Conservation (phyloP, 2,329 filamentous ascomycete genomes). For the Malbranchea cinnamomea region DNA sequence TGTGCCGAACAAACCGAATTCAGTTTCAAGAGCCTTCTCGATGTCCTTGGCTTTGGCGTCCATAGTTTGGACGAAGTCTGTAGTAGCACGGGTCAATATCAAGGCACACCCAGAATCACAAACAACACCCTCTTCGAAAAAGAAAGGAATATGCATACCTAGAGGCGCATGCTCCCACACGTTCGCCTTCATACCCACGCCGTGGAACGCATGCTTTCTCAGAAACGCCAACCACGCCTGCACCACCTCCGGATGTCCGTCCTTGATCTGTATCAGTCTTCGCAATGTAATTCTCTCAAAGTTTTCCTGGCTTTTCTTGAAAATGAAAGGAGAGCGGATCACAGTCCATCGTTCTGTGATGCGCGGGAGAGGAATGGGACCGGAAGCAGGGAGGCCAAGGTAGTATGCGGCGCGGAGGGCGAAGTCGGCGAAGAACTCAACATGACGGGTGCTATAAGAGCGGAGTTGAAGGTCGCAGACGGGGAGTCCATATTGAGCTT, state of each 20-base stretch:
- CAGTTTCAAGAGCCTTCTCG: slow-evolving; percentile 24
- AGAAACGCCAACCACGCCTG: slow-evolving; percentile 87
- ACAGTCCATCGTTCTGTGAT: slow-evolving; percentile 93
- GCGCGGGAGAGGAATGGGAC: slow-evolving; percentile 71
- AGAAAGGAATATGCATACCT: slow-evolving; percentile 34
- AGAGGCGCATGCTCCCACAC: slow-evolving; percentile 74
- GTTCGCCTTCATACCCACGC: slow-evolving; percentile 98
- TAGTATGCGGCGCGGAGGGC: slow-evolving; percentile 90
- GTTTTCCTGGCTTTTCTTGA: slow-evolving; percentile 97
- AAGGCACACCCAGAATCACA: slow-evolving; percentile 4
- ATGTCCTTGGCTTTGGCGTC: slow-evolving; percentile 23
- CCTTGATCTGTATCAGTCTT: slow-evolving; percentile 79
- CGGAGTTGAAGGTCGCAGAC: slow-evolving; percentile 84
- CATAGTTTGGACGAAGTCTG: slow-evolving; percentile 28
- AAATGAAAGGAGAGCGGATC: slow-evolving; percentile 73
- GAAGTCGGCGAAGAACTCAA: slow-evolving; percentile 92
- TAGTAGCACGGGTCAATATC: slow-evolving; percentile 4
- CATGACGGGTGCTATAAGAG: slow-evolving; percentile 75
- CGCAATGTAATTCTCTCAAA: slow-evolving; percentile 83
- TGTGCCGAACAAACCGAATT: slow-evolving; percentile 28
- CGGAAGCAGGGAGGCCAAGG: slow-evolving; percentile 69
- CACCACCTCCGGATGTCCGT: slow-evolving; percentile 77
- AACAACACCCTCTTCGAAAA: slow-evolving; percentile 4
- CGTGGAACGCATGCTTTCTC: slow-evolving; percentile 81
- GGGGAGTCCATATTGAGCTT: slow-evolving; percentile 60